Evolutionary conservation across 176 grass and related monocot genomes (phyloP).

Genomic region (Alopecurus myosuroides): DNA sequence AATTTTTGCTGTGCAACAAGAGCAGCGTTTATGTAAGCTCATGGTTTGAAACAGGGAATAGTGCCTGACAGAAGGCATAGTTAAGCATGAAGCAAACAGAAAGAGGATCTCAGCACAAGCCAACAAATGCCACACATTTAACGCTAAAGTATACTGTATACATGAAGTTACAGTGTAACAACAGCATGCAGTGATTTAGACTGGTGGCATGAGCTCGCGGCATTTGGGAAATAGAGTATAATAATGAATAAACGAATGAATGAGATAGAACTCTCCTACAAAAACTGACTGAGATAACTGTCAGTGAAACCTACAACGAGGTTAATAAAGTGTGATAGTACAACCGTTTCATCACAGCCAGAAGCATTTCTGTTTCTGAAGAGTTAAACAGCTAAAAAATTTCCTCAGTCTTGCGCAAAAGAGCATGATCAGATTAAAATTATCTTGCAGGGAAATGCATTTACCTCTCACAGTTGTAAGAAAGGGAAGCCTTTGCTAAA

Average conservation of each 20-base stretch:
- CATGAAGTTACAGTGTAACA: neutral
- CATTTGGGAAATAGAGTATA: neutral
- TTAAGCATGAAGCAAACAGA: neutral
- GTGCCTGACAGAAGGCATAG: neutral
- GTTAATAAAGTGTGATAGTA: neutral
- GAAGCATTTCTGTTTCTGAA: neutral
- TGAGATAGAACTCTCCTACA: neutral
- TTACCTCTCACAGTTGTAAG: conserved; percentile 98
- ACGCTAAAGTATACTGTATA: neutral
- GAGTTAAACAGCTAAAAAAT: neutral
- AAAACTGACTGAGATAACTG: neutral
- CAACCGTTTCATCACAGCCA: neutral
- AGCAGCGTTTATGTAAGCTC: neutral
- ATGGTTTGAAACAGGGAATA: neutral
- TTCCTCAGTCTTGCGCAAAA: neutral
- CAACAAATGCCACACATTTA: neutral
- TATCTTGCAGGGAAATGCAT: conserved; percentile 20
- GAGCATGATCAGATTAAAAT: neutral
- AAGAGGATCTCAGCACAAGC: neutral
- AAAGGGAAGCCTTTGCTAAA: conserved; percentile 95
- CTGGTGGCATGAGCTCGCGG: neutral
- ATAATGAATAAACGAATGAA: neutral
- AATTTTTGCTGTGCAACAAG: conserved; percentile 76
- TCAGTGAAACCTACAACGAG: neutral
- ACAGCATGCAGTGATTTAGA: neutral